Evolutionary conservation across 768 basidiomycete species (phyloP).

Genomic region (Hericium alpestre): DNA sequence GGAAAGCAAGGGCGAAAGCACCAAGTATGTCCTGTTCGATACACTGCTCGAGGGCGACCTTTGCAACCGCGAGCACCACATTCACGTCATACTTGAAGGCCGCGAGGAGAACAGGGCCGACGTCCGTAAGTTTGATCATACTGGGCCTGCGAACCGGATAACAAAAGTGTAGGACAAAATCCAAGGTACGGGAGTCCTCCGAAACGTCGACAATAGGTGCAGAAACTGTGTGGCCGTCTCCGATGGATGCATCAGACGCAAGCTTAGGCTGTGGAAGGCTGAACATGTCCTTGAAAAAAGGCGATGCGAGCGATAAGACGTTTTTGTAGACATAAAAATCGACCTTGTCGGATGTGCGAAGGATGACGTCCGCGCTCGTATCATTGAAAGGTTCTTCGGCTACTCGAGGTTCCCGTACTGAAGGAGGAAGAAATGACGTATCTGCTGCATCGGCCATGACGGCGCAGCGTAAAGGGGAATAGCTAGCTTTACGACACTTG

Average conservation of each 20-base stretch:
- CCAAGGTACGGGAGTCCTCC: slow-evolving; percentile 1
- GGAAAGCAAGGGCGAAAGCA: slow-evolving; percentile 3
- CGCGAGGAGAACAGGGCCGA: slow-evolving; percentile 1
- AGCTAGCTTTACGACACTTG: not conserved
- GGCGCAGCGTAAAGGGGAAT: not conserved
- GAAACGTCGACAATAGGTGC: not conserved
- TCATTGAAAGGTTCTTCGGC: not conserved
- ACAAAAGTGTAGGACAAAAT: slow-evolving; percentile 4
- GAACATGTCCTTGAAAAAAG: slow-evolving; percentile 17
- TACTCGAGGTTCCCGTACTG: not conserved
- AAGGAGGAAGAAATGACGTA: too few relatives aligned
- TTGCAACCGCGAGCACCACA: not conserved
- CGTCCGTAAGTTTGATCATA: not conserved
- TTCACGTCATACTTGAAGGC: slow-evolving; percentile 7
- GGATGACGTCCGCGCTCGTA: not conserved
- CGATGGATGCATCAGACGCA: not conserved
- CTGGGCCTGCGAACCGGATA: slow-evolving; percentile 1
- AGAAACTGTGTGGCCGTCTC: too few relatives aligned
- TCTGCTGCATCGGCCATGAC: not conserved
- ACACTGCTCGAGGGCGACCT: not conserved
- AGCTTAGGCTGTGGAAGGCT: slow-evolving; percentile 15
- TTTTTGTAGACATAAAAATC: slow-evolving; percentile 19
- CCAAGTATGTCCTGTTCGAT: slow-evolving; percentile 5
- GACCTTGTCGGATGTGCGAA: not conserved
- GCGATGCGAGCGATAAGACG: slow-evolving; percentile 19